Conservation (phyloP, 2,329 filamentous ascomycete genomes). For the Mycosphaerella arachidis region DNA sequence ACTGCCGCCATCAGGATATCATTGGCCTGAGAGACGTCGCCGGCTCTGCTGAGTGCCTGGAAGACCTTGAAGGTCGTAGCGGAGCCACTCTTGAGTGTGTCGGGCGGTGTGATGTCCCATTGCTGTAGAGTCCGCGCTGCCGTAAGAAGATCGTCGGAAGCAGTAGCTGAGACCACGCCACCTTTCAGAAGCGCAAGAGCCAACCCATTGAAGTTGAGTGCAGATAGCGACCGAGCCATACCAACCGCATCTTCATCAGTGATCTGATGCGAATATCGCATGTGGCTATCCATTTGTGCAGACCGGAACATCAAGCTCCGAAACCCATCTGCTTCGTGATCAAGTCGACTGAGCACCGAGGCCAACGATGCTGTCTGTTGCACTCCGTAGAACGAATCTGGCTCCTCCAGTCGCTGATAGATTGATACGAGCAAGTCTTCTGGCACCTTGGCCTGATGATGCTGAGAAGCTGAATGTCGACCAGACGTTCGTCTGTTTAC, state of each 20-base stretch:
- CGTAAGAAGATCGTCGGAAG: constrained; percentile 15
- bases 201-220: constrained; percentile 77
- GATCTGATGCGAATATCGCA: constrained; percentile 57
- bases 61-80: constrained; percentile 70
- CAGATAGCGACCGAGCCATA: constrained; percentile 71
- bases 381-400: constrained; percentile 91
- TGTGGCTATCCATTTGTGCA: constrained; percentile 81
- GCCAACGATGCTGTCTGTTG: constrained; percentile 70
- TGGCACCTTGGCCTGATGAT: constrained; percentile 45
- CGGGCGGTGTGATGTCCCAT: constrained; percentile 82
- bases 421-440: constrained; percentile 71
- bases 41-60: constrained; percentile 56
- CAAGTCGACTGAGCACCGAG: constrained; percentile 74
- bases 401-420: constrained; percentile 90
- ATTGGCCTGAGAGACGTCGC: constrained; percentile 8
- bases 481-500: constrained; percentile 21
- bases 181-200: constrained; percentile 73
- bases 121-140: constrained; percentile 68
- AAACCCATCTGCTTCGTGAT: constrained; percentile 82
- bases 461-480: constrained; percentile 21
- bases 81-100: constrained; percentile 35
- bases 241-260: constrained; percentile 60
- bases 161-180: constrained; percentile 53
- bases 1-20: constrained; percentile 10
- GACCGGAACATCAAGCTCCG: constrained; percentile 88